Evolutionary conservation across 768 basidiomycete genomes (phyloP), one percentile per base, ranked within the genome.

Genomic region (Pleurotus salmoneostramineus): DNA sequence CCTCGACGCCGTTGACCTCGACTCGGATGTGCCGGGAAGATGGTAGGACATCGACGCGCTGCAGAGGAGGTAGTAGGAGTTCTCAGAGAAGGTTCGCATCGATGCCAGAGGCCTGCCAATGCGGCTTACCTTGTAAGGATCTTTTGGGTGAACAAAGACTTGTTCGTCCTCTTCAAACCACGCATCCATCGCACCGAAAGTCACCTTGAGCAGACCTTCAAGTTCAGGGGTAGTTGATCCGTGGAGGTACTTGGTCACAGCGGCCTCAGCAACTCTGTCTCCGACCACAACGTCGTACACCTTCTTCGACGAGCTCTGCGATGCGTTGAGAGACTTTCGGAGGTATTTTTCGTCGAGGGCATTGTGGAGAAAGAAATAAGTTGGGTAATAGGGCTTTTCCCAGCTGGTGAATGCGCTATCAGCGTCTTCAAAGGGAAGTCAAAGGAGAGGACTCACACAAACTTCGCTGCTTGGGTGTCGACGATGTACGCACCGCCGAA

Each of bases 141-240:
- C 85, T 62, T 83, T 87, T 6, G 84, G 82, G 59, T 88, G 86
- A 1, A 76, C 71, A 57, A 75, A 82, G 34, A 87, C 77, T 56
- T 81, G 67, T 49, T 88, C 84, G 50, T 87, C 85, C 64, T 88
- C 85, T 70, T 88, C 85, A 52, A 87, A 84, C 86, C 87, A 88
- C 3, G 77, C 77, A 60, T 85, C 85, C 63, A 79, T 77, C 14
- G 75, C 76, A 11, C 69, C 67, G 54, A 84, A 85, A 10, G 66
- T 65, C 58, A 88, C 65, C 48, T 76, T 81, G 37, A 81, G 69
- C 32, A 86, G 71, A 5, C 80, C 81, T 21, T 69, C 69, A 10
- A 85, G 65, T 3, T 67, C 64, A 7, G 63, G 64, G 50, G 74
- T 65, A 44, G 75, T 70, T 60, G 71, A 63, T 21, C 66, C 58